Percentiles rank a stretch among this genome's conserved stretches.
Evolutionary conservation across 2,329 filamentous ascomycete genomes (phyloP).

Genomic region (Phyllosticta citriasiana): DNA sequence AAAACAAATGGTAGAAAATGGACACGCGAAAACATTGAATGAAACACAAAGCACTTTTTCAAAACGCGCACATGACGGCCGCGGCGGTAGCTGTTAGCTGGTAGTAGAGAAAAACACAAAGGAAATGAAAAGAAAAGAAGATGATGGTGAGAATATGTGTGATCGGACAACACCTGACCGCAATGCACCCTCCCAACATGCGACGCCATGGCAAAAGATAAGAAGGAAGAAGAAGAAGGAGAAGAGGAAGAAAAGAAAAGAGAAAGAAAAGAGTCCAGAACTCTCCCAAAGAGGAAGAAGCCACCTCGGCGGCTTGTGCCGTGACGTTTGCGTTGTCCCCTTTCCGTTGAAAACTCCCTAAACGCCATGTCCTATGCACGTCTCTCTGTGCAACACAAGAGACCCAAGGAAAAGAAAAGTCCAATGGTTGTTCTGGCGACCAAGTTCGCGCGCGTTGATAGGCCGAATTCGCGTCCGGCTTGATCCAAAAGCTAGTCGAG

Average conservation of each 20-base stretch:
- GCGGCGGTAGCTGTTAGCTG: neutral
- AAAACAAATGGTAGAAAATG: neutral
- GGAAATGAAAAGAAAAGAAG: conserved; percentile 1
- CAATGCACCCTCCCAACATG: conserved; percentile 10
- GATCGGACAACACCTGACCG: conserved; percentile 9
- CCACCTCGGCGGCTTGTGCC: conserved; percentile 11
- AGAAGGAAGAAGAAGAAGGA: neutral
- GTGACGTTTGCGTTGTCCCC: conserved; percentile 7
- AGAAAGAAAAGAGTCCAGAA: neutral
- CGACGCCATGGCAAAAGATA: conserved; percentile 9
- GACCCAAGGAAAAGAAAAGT: conserved; percentile 9
- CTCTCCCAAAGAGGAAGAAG: neutral
- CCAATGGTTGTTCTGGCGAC: conserved; percentile 5
- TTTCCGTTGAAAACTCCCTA: conserved; percentile 4
- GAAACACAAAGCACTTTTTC: neutral
- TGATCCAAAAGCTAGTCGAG: neutral
- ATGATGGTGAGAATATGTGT: conserved; percentile 1
- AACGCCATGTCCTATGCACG: conserved; percentile 11
- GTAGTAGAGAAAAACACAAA: neutral
- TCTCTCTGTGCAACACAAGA: conserved; percentile 9
- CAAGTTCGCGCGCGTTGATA: conserved; percentile 1
- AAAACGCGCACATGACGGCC: neutral
- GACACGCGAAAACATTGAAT: neutral
- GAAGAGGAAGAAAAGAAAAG: neutral
- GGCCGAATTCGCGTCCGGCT: neutral